Conservation (phyloP, 2,329 filamentous ascomycete species). For the Aureobasidium sp. region DNA sequence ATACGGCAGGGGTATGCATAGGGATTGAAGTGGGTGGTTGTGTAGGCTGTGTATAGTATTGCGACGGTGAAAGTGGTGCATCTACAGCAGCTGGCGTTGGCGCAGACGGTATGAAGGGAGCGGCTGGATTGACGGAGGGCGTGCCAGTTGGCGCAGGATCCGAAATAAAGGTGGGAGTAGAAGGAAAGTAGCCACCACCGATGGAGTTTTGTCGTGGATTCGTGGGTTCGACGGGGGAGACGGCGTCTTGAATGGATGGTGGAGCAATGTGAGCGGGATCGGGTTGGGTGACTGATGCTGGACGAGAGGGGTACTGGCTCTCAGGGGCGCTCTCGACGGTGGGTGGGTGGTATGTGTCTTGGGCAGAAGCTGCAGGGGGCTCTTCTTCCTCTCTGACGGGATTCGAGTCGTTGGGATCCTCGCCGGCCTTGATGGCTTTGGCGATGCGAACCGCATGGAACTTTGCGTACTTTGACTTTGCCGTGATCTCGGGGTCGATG, state of each 20-base stretch:
- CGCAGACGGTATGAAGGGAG: conserved; percentile 1
- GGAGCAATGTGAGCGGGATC: conserved; percentile 1
- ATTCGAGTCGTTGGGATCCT: conserved; percentile 88
- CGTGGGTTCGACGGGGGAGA: conserved; percentile 42
- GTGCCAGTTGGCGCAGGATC: conserved; percentile 30
- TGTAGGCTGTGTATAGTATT: conserved; percentile 21
- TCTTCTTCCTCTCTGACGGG: conserved; percentile 64
- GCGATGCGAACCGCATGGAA: conserved; percentile 89
- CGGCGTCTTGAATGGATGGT: conserved; percentile 36
- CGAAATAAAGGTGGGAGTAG: conserved; percentile 41
- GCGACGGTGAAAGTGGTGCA: conserved; percentile 15
- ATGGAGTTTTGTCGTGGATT: conserved; percentile 39
- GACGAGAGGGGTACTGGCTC: conserved; percentile 42
- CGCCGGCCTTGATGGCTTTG: conserved; percentile 82
- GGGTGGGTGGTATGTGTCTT: conserved; percentile 34
- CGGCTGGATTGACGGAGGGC: conserved; percentile 29
- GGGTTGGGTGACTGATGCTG: conserved; percentile 24
- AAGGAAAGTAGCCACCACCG: conserved; percentile 54
- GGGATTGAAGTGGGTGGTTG: conserved; percentile 21
- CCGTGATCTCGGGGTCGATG: conserved; percentile 64
- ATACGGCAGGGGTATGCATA: conserved; percentile 22
- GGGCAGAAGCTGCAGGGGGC: conserved; percentile 34
- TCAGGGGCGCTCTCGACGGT: conserved; percentile 56
- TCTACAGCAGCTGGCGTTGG: conserved; percentile 18
- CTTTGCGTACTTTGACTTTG: conserved; percentile 94